Conservation (phyloP, 2,329 filamentous ascomycete species). For the Arthrocladium fulminans region DNA sequence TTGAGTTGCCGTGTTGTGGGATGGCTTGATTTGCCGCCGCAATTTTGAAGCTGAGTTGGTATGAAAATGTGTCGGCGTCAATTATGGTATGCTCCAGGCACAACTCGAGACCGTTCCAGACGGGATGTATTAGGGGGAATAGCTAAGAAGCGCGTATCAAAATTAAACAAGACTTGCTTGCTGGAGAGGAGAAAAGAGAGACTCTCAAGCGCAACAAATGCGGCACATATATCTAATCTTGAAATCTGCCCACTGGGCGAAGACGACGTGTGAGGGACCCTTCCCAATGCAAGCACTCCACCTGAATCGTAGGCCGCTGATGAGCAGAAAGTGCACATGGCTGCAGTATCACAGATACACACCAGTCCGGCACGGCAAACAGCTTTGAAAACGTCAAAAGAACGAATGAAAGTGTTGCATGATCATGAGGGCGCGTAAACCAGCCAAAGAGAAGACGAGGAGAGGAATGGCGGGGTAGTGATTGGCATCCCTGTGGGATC, state of each 20-base stretch:
- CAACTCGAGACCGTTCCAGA: constrained; percentile 9
- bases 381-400: not conserved
- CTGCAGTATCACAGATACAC: constrained; percentile 5
- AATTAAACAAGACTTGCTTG: constrained; percentile 26
- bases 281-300: not conserved
- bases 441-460: constrained; percentile 1
- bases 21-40: not conserved
- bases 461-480: not conserved
- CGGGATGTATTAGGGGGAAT: constrained; percentile 18
- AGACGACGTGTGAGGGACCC: constrained; percentile 1
- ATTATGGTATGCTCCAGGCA: constrained; percentile 13
- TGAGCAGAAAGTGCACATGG: constrained; percentile 3
- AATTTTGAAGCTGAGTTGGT: constrained; percentile 1
- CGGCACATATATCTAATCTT: constrained; percentile 23
- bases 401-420: not conserved
- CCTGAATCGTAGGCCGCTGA: not conserved
- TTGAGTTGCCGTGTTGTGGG: not conserved
- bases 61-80: constrained; percentile 8
- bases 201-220: not conserved
- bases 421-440: not conserved
- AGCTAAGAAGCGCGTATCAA: constrained; percentile 19
- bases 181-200: constrained; percentile 14
- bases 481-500: not conserved
- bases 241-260: constrained; percentile 8
- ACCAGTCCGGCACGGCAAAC: not conserved